Percentiles rank a stretch among this genome's conserved stretches.
Evolutionary conservation across 1,284 basidiomycete genomes (phyloP).

Genomic region (Chondrostereum purpureum): DNA sequence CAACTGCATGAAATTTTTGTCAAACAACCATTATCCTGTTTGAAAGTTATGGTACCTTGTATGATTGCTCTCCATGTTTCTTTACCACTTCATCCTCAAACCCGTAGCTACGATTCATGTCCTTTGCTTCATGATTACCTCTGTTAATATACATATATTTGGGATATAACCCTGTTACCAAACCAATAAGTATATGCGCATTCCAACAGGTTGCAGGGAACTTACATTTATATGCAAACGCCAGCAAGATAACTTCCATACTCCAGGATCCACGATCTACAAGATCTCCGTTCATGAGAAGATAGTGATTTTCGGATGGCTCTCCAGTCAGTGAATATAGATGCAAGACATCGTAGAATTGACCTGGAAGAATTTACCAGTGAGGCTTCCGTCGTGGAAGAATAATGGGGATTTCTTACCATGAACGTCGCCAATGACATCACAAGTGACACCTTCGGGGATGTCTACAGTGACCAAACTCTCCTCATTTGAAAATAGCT

Average conservation of each 20-base stretch:
- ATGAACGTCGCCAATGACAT: conserved; percentile 91
- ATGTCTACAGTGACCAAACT: conserved; percentile 79
- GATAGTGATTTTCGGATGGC: conserved; percentile 74
- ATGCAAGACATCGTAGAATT: conserved; percentile 93
- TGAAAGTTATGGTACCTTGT: conserved; percentile 48
- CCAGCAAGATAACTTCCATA: conserved; percentile 90
- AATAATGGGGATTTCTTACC: conserved; percentile 35
- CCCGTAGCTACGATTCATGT: conserved; percentile 86
- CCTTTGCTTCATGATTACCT: conserved; percentile 96
- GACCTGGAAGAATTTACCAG: conserved; percentile 43
- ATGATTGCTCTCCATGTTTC: conserved; percentile 89
- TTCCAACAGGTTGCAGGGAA: conserved; percentile 11
- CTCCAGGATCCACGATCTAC: conserved; percentile 98
- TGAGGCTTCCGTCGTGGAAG: conserved; percentile 3
- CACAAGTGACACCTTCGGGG: conserved; percentile 74
- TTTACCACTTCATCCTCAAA: conserved; percentile 97
- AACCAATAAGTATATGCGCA: conserved; percentile 10
- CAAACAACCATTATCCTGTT: conserved; percentile 1
- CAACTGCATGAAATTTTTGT: conserved; percentile 43
- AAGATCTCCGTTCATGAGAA: conserved; percentile 94
- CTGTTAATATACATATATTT: conserved; percentile 85
- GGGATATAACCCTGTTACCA: conserved; percentile 74
- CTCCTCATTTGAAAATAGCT: conserved; percentile 71
- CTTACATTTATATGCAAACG: conserved; percentile 94
- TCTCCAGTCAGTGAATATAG: conserved; percentile 82